Evolutionary conservation across 495 filamentous ascomycete species (phyloP).

Genomic region (Podospora tetraspora): DNA sequence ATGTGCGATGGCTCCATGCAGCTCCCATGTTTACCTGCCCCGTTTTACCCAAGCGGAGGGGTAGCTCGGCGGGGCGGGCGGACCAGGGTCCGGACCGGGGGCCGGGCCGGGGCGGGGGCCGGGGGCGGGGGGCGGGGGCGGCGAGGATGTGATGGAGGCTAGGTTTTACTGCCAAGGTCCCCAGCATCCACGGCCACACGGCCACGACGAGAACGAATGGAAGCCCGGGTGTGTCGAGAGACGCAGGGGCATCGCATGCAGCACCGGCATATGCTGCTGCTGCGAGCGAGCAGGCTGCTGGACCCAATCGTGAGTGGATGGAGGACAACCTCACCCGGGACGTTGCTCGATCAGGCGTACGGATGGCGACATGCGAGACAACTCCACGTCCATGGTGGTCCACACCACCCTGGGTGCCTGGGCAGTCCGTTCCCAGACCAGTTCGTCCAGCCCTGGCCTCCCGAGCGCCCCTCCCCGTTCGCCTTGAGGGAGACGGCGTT

Average conservation of each 20-base stretch:
- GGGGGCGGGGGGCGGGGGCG: no score
- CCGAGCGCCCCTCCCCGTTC: background rate
- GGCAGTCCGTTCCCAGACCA: background rate
- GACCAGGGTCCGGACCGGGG: background rate
- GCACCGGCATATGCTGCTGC: constrained; percentile 1
- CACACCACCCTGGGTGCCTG: background rate
- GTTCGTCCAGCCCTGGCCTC: background rate
- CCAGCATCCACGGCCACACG: background rate
- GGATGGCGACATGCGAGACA: constrained; percentile 8
- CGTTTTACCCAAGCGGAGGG: constrained; percentile 5
- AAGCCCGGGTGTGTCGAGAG: constrained; percentile 7
- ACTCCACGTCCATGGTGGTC: background rate
- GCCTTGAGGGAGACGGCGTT: background rate
- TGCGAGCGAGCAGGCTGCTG: background rate
- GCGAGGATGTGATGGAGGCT: background rate
- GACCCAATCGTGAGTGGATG: constrained; percentile 9
- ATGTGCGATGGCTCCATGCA: constrained; percentile 7
- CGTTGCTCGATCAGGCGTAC: constrained; percentile 5
- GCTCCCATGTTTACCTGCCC: background rate
- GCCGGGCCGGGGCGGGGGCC: background rate
- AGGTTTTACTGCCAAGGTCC: background rate
- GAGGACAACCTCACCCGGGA: constrained; percentile 8
- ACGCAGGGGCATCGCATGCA: constrained; percentile 12
- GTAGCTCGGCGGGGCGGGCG: background rate
- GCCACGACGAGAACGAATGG: background rate